phyloP scores from a whole-genome alignment of 306 rosid species.

The Prosopis cineraria region DNA sequence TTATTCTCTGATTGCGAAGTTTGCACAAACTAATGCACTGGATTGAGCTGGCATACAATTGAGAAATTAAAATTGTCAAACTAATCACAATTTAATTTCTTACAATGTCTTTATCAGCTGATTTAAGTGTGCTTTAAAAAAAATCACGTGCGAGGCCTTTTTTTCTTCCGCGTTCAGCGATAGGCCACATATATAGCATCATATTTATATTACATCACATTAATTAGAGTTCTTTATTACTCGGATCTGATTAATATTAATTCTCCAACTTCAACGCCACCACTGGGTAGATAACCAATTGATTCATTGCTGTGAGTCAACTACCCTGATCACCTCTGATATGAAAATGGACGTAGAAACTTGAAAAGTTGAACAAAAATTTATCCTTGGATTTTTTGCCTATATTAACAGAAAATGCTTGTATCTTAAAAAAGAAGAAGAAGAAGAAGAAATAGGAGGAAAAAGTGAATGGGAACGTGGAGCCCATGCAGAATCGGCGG shows the following conservation, averaged over 20 bases:
- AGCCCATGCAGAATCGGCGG: conserved; percentile 29
- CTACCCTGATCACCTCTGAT: not conserved
- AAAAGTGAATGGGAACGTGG: not conserved
- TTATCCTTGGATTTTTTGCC: not conserved
- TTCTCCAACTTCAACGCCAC: too few relatives aligned
- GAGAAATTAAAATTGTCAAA: not conserved
- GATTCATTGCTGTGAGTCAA: not conserved
- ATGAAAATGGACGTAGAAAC: not conserved
- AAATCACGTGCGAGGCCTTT: not conserved
- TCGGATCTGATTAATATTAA: not conserved
- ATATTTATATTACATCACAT: not conserved
- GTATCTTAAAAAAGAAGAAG: not conserved
- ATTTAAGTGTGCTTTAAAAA: not conserved
- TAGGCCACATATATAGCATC: not conserved
- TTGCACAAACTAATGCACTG: not conserved
- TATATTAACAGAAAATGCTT: not conserved
- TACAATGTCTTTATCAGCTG: not conserved
- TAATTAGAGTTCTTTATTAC: not conserved
- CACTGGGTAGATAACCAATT: not conserved
- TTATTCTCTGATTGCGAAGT: not conserved
- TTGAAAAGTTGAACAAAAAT: not conserved
- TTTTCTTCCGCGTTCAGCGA: not conserved
- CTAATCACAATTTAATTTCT: not conserved
- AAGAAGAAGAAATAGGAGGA: not conserved
- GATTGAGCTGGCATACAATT: not conserved